These are phyloP conservation scores for Coemansia sp. DNA, from an alignment of 192 early-diverging fungal genomes.

Conservation along the genomic window DNA sequence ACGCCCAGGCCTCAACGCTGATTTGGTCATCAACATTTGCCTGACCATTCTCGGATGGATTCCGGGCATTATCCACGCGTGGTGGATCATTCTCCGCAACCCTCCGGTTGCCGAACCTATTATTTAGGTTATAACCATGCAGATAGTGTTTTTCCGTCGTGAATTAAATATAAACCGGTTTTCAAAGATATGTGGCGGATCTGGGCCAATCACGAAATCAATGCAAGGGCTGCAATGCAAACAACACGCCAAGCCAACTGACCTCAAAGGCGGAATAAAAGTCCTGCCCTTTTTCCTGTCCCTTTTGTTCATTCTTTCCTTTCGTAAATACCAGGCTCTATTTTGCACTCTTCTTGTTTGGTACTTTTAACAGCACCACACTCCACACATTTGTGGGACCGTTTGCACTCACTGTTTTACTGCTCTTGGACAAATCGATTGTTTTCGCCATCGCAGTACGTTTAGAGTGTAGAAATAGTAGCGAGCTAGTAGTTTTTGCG, in stretches of 20 bases:
- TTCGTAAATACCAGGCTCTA: neutral
- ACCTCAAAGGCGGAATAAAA: neutral
- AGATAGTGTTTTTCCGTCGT: too few relatives aligned
- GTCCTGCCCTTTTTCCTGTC: neutral
- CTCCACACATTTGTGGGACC: too few relatives aligned
- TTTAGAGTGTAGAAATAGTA: neutral
- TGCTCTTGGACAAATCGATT: too few relatives aligned
- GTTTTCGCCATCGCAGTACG: too few relatives aligned
- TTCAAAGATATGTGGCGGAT: neutral
- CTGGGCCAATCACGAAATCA: constrained; percentile 7
- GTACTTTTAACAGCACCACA: too few relatives aligned
- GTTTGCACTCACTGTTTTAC: too few relatives aligned
- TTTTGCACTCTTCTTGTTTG: neutral
- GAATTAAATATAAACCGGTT: neutral
- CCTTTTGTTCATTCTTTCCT: too few relatives aligned
- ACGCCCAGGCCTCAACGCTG: constrained; percentile 52
- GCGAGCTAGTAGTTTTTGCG: neutral
- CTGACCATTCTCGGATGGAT: constrained; percentile 69
- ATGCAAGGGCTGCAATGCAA: constrained; percentile 4
- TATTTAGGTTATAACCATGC: too few relatives aligned
- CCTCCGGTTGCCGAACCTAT: too few relatives aligned
- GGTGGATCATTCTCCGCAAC: constrained; percentile 57
- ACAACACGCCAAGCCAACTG: neutral
- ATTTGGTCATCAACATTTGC: constrained; percentile 67
- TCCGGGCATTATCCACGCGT: constrained; percentile 68